These are phyloP conservation scores for Pelagophyceae sp. DNA, from an alignment of 352 stramenopile species.

Conservation along the genomic window DNA sequence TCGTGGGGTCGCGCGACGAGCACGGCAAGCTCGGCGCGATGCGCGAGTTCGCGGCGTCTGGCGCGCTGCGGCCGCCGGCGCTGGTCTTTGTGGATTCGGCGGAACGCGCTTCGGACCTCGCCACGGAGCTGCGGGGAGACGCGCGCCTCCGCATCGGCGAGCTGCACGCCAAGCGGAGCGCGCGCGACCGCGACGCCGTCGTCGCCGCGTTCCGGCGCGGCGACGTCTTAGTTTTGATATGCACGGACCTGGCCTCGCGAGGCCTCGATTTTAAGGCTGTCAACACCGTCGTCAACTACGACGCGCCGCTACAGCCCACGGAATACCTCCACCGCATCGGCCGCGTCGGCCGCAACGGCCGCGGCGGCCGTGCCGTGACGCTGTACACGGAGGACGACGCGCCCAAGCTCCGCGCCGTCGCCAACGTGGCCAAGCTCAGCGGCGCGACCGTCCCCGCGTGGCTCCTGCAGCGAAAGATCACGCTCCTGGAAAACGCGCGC, in stretches of 20 bases:
- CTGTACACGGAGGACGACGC: conserved; percentile 92
- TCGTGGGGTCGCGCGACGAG: not conserved
- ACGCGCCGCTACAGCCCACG: conserved; percentile 80
- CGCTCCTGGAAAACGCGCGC: not conserved
- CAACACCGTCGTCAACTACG: conserved; percentile 99
- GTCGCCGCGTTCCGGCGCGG: conserved; percentile 91
- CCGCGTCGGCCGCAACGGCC: conserved; percentile 79
- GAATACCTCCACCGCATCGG: conserved; percentile 96
- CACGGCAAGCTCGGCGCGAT: not conserved
- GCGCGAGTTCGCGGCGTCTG: conserved; percentile 48
- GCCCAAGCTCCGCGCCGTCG: not conserved
- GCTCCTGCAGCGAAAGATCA: not conserved
- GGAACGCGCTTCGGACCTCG: conserved; percentile 92
- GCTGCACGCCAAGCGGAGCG: conserved; percentile 88
- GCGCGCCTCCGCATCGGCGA: conserved; percentile 87
- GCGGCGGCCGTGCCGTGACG: conserved; percentile 84
- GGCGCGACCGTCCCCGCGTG: conserved; percentile 1
- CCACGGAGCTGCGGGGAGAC: conserved; percentile 94
- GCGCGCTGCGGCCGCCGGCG: not conserved
- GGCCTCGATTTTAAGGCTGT: conserved; percentile 99
- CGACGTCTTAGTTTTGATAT: conserved; percentile 80
- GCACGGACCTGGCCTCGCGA: conserved; percentile 94
- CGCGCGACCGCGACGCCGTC: conserved; percentile 76
- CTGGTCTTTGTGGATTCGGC: conserved; percentile 98
- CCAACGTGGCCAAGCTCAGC: not conserved